A percentile compares a stretch with the other conserved stretches of the same genome.
Conservation (phyloP, 352 stramenopile genomes). For the Globisporangium polare region DNA sequence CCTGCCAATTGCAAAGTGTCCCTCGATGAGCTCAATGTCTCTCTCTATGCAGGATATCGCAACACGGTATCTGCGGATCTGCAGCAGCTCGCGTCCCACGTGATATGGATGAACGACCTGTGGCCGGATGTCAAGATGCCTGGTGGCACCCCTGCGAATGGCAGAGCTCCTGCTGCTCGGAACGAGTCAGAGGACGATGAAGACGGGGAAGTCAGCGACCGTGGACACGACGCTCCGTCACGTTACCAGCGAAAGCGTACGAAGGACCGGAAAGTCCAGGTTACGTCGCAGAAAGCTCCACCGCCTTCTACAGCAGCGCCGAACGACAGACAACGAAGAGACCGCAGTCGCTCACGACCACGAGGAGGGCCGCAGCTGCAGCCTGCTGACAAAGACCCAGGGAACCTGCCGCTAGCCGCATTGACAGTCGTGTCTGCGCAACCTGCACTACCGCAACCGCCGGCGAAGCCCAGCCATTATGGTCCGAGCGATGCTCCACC, state of each 20-base stretch:
- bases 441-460: neutral
- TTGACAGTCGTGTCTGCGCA: neutral
- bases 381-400: neutral
- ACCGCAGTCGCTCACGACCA: constrained; percentile 8
- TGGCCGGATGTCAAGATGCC: constrained; percentile 43
- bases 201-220: constrained; percentile 6
- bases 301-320: neutral
- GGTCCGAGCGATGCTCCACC: neutral
- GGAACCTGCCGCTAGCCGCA: neutral
- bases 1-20: no score
- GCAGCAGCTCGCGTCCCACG: constrained; percentile 68
- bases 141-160: neutral
- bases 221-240: neutral
- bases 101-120: constrained; percentile 74
- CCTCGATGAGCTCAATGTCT: neutral
- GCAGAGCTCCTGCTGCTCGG: constrained; percentile 10
- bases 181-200: constrained; percentile 4
- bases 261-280: constrained; percentile 13
- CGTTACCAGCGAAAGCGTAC: constrained; percentile 6
- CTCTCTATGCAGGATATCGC: constrained; percentile 44
- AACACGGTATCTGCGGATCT: constrained; percentile 71
- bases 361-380: constrained; percentile 4
- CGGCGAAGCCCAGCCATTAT: neutral
- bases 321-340: constrained; percentile 9
- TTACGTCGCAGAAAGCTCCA: constrained; percentile 8